A percentile compares a stretch with the other conserved stretches of the same genome.
Conservation (phyloP, 352 stramenopile genomes). For the Phytopythium ostracodes region DNA sequence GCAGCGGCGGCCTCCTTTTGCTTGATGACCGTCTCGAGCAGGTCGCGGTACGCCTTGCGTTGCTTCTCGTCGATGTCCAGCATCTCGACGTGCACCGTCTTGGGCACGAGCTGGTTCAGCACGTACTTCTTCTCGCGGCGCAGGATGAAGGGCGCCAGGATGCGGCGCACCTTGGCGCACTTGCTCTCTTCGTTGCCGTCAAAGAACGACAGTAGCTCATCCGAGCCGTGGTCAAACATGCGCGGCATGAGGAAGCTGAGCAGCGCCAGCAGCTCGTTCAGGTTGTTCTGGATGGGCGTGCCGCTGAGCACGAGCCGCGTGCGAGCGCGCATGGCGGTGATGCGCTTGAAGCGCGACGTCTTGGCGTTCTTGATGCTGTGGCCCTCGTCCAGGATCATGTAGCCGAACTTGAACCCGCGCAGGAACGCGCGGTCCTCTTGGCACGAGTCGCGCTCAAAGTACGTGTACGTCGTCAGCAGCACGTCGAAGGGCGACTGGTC, state of each 20-base stretch:
- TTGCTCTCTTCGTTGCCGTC: constrained; percentile 78
- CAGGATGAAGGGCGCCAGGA: constrained; percentile 97
- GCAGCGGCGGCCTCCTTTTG: constrained; percentile 48
- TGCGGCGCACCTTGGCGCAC: constrained; percentile 83
- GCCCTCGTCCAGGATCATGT: constrained; percentile 93
- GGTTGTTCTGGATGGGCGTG: constrained; percentile 90
- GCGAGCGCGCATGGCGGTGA: constrained; percentile 65
- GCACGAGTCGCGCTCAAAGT: constrained; percentile 87
- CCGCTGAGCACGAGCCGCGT: constrained; percentile 82
- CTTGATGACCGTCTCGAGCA: constrained; percentile 63
- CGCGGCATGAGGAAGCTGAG: constrained; percentile 91
- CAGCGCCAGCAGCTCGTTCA: constrained; percentile 85
- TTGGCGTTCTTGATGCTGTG: constrained; percentile 93
- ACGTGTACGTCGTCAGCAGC: constrained; percentile 89
- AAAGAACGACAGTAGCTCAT: constrained; percentile 80
- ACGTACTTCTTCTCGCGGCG: constrained; percentile 95
- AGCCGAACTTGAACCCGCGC: constrained; percentile 79
- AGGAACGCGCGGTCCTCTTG: constrained; percentile 83
- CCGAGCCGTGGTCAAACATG: constrained; percentile 85
- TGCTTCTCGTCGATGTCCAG: constrained; percentile 76
- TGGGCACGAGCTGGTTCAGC: constrained; percentile 87
- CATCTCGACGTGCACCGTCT: constrained; percentile 83
- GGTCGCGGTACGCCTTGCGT: constrained; percentile 83
- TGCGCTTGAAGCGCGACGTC: constrained; percentile 86
- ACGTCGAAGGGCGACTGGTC: constrained; percentile 65